phyloP scores from a whole-genome alignment of 345 rosid genomes.

The Crucihimalaya himalaica region DNA sequence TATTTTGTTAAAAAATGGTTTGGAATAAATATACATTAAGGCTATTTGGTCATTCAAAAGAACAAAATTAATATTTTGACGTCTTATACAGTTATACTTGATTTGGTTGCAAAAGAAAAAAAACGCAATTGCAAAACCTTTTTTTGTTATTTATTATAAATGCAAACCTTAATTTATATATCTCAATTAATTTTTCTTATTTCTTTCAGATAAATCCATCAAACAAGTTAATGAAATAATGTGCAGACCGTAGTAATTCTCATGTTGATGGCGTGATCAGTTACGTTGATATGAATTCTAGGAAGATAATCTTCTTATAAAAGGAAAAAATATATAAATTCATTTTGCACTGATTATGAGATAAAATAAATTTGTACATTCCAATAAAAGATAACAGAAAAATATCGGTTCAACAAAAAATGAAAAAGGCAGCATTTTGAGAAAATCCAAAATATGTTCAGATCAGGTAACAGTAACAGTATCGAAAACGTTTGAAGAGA shows the following conservation, averaged over 20 bases:
- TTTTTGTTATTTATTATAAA: not conserved
- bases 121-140: no score
- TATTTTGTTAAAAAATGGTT: not conserved
- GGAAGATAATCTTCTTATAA: no score
- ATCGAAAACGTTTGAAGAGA: conserved; percentile 11
- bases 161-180: not conserved
- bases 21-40: not conserved
- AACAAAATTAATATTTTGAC: not conserved
- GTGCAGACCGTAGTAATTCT: not conserved
- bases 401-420: no score
- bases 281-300: not conserved
- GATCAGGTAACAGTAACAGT: not conserved
- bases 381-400: not conserved
- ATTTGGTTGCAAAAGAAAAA: not conserved
- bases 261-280: not conserved
- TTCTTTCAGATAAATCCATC: not conserved
- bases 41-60: not conserved
- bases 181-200: not conserved
- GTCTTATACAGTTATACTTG: not conserved
- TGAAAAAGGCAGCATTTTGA: no score
- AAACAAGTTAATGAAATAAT: not conserved
- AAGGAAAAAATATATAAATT: not conserved
- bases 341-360: not conserved
- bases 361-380: not conserved
- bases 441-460: no score